Evolutionary conservation across 345 rosid genomes (phyloP), one percentile per base, ranked within the genome.

Genomic region (Eucalyptus melliodora): DNA sequence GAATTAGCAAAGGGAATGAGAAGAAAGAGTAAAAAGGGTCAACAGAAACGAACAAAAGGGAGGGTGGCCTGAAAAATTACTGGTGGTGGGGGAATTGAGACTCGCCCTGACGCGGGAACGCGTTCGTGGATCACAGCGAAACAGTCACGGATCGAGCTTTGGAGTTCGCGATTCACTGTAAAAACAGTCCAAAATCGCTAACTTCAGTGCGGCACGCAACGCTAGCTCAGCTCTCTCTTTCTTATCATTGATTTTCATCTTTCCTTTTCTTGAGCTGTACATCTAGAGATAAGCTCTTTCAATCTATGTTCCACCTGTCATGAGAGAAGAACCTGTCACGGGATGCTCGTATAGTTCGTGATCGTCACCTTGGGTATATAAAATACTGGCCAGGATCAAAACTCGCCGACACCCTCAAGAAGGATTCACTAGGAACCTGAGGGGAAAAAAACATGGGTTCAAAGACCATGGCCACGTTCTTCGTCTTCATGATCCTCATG

Each of bases 401-500:
- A 77, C 85, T 77, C 47, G 8, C 47, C 85, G 85, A 77, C 47
- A 77, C 16, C 27, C 82, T 44, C 85, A 40, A 40, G 85, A 37
- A 77, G 85, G 47, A 77, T 77, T 77, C 24, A 37, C 47, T 4
- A 11, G 47, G 47, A 40, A 23, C 44, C 45, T 11, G 8, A 72
- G 27, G 26, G 24, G 45, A 37, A 5, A 72, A 11, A 37, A 37
- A 37, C 27, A 77, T 77, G 83, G 91, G 87, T 77, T 88, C 77
- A 42, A 86, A 86, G 65, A 3, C 62, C 88, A 55, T 86, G 86
- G 91, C 90, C 72, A 45, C 87, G 51, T 85, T 88, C 88, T 72
- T 88, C 90, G 87, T 72, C 56, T 27, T 80, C 87, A 86, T 88
- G 91, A 88, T 88, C 42, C 80, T 90, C 88, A 69, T 88, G 91